phyloP scores from a whole-genome alignment of 148 eudicot genomes.

The Vaccinium myrtillus region DNA sequence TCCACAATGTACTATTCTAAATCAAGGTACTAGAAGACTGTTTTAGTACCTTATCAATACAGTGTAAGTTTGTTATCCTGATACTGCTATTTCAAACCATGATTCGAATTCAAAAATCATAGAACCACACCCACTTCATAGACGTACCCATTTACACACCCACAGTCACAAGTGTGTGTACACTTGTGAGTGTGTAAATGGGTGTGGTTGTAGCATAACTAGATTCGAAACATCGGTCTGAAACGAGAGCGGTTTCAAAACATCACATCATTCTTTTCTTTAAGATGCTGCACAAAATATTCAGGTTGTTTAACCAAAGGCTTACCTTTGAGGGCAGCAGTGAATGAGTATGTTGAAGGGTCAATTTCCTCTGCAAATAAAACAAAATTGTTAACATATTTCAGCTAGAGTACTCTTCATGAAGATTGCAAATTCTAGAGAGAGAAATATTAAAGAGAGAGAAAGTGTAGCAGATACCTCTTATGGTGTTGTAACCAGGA shows the following conservation, averaged over 20 bases:
- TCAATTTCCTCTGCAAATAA: slow-evolving; percentile 73
- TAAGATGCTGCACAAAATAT: not conserved
- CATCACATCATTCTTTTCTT: too few species aligned
- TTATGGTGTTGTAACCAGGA: slow-evolving; percentile 63
- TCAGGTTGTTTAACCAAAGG: not conserved
- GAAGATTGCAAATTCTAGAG: not conserved
- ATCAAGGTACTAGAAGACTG: not conserved
- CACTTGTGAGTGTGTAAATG: too few species aligned
- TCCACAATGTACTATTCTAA: not conserved
- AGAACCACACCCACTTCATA: too few species aligned
- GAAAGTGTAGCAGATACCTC: slow-evolving; percentile 41
- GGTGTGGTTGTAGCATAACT: too few species aligned
- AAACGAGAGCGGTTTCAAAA: not conserved
- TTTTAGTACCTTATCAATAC: not conserved
- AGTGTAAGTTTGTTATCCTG: not conserved
- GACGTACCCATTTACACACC: too few species aligned
- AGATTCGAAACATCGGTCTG: not conserved
- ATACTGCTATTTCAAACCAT: not conserved
- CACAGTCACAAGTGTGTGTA: too few species aligned
- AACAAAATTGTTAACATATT: slow-evolving; percentile 1
- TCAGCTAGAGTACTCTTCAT: not conserved
- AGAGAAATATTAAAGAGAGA: not conserved
- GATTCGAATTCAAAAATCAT: too few species aligned
- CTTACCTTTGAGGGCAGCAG: slow-evolving; percentile 84
- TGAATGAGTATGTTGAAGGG: slow-evolving; percentile 91